Conservation (phyloP, 1,139 yeast genomes). For the Casaregolazyma suthepensis region DNA sequence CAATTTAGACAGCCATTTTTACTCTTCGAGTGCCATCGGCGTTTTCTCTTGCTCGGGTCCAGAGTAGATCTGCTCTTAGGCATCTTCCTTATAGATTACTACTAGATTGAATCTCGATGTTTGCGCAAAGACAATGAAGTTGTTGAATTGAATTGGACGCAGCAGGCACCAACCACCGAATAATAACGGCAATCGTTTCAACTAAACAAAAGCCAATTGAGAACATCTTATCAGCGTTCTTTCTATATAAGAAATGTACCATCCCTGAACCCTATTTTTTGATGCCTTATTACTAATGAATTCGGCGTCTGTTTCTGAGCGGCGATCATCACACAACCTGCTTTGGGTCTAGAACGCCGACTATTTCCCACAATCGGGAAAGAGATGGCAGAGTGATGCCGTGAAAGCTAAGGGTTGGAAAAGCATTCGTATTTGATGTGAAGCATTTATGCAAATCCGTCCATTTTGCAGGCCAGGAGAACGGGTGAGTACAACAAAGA, state of each 20-base stretch:
- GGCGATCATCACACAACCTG: background rate
- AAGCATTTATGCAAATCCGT: background rate
- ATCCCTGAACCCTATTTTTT: background rate
- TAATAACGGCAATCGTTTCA: background rate
- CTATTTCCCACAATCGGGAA: background rate
- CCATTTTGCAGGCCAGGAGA: background rate
- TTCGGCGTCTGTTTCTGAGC: background rate
- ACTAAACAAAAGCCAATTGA: background rate
- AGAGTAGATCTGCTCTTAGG: background rate
- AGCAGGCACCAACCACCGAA: background rate
- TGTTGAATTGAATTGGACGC: background rate
- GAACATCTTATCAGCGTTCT: background rate
- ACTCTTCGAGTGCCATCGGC: conserved; percentile 76
- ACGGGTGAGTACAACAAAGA: background rate
- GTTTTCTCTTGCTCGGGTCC: conserved; percentile 31
- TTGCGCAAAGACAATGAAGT: background rate
- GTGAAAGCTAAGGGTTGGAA: background rate
- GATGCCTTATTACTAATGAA: background rate
- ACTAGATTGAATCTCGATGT: background rate
- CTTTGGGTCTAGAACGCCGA: background rate
- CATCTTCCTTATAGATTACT: background rate
- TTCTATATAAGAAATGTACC: background rate
- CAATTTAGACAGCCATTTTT: conserved; percentile 78
- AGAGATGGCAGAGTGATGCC: background rate
- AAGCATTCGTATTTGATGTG: background rate